Percentiles rank a stretch among this genome's conserved stretches.
These are phyloP conservation scores for Penicillium sp. DNA, from an alignment of 2,329 filamentous ascomycete genomes.

Conservation along the genomic window DNA sequence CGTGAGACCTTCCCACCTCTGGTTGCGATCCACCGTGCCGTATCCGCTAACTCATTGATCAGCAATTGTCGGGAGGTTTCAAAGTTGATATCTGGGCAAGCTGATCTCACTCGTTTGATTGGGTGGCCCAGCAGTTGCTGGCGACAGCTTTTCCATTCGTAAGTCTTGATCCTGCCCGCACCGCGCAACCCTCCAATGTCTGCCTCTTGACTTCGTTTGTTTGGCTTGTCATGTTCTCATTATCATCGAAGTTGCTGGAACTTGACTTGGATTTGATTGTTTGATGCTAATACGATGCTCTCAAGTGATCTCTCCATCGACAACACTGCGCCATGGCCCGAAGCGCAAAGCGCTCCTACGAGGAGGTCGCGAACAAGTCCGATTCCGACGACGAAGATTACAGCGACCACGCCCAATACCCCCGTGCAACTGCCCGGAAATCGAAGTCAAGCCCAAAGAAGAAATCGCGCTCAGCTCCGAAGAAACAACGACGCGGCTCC, in stretches of 20 bases:
- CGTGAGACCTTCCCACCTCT: constrained; percentile 18
- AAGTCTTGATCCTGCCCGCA: constrained; percentile 9
- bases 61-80: constrained; percentile 19
- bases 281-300: constrained; percentile 3
- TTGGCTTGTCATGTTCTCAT: background rate
- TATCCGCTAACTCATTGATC: constrained; percentile 15
- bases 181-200: background rate
- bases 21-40: constrained; percentile 23
- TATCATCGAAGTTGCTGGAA: background rate
- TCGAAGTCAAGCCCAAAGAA: constrained; percentile 34
- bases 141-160: constrained; percentile 11
- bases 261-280: background rate
- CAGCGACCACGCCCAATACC: constrained; percentile 37
- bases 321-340: constrained; percentile 33
- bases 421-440: constrained; percentile 27
- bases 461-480: constrained; percentile 36
- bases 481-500: constrained; percentile 49
- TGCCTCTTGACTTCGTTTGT: background rate
- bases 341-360: constrained; percentile 42
- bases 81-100: background rate
- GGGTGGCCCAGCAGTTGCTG: constrained; percentile 11
- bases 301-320: constrained; percentile 8
- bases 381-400: constrained; percentile 51
- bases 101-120: background rate
- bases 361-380: constrained; percentile 46